phyloP scores from a whole-genome alignment of 345 rosid genomes.

The Odontarrhena argentea region DNA sequence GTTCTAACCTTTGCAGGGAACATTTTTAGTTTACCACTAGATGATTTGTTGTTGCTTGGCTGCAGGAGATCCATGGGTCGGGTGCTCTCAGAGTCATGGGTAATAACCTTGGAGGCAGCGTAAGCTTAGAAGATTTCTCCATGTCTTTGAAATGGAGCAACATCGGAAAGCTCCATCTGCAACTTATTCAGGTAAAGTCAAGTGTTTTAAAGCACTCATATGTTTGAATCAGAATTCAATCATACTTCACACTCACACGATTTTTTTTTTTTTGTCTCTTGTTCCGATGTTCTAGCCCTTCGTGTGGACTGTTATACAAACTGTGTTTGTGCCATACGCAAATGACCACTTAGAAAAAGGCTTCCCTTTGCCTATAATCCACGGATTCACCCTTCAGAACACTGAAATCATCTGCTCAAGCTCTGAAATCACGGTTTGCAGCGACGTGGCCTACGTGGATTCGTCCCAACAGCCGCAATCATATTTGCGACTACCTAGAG shows the following conservation, averaged over 20 bases:
- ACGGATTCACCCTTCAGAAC: conserved; percentile 72
- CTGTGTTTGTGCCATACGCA: conserved; percentile 77
- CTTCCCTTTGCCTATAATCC: conserved; percentile 86
- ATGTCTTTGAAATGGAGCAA: conserved; percentile 90
- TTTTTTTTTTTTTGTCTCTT: neutral
- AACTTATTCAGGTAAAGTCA: conserved; percentile 69
- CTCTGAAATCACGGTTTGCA: conserved; percentile 66
- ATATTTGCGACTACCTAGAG: conserved; percentile 8
- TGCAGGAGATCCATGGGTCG: conserved; percentile 68
- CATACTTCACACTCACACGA: neutral
- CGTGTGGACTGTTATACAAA: conserved; percentile 83
- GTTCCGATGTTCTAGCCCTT: conserved; percentile 65
- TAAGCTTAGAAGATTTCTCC: conserved; percentile 67
- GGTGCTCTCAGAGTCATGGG: conserved; percentile 69
- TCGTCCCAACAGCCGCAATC: conserved; percentile 15
- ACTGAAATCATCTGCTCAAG: conserved; percentile 59
- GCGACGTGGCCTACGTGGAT: conserved; percentile 61
- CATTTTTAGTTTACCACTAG: neutral
- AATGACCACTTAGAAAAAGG: conserved; percentile 76
- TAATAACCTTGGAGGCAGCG: conserved; percentile 83
- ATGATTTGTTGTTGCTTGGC: conserved; percentile 19
- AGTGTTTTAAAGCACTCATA: neutral
- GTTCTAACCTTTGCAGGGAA: conserved; percentile 9
- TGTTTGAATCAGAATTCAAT: neutral
- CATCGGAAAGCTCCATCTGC: conserved; percentile 76